Conservation (phyloP, 306 rosid genomes). For the Chamaecrista fasciculata region DNA sequence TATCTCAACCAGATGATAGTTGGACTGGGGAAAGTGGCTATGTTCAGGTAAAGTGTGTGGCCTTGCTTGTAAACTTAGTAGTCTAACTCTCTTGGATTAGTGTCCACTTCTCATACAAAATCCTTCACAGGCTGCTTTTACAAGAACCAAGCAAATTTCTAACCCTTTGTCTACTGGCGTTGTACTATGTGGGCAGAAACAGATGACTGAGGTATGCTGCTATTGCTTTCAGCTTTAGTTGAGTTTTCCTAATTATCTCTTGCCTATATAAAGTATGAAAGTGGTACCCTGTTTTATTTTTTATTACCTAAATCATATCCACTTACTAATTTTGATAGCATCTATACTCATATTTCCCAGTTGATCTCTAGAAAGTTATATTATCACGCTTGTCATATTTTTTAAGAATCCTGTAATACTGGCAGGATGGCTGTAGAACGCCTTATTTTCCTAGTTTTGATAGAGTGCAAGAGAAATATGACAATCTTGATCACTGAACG, state of each 20-base stretch:
- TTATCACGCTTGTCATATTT: neutral
- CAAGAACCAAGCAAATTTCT: slow-evolving; percentile 63
- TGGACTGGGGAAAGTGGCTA: slow-evolving; percentile 88
- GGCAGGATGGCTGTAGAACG: neutral
- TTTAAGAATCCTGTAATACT: neutral
- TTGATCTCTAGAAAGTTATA: neutral
- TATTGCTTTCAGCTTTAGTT: slow-evolving; percentile 15
- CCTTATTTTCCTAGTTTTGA: neutral
- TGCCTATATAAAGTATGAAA: slow-evolving; percentile 5
- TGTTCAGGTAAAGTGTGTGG: slow-evolving; percentile 64
- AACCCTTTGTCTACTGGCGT: slow-evolving; percentile 69
- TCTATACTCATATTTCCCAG: slow-evolving; percentile 8
- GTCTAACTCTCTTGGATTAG: neutral
- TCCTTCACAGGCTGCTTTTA: slow-evolving; percentile 72
- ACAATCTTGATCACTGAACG: slow-evolving; percentile 7
- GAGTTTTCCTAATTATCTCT: neutral
- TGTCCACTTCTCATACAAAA: slow-evolving; percentile 14
- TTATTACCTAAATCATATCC: neutral
- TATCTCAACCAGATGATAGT: slow-evolving; percentile 75
- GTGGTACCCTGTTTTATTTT: neutral
- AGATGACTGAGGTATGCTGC: slow-evolving; percentile 76
- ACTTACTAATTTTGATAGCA: neutral
- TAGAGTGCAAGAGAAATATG: neutral
- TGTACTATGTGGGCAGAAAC: slow-evolving; percentile 87
- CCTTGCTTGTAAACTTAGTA: neutral